Conservation (phyloP, 2,329 filamentous ascomycete genomes). For the Botrytis medusae region DNA sequence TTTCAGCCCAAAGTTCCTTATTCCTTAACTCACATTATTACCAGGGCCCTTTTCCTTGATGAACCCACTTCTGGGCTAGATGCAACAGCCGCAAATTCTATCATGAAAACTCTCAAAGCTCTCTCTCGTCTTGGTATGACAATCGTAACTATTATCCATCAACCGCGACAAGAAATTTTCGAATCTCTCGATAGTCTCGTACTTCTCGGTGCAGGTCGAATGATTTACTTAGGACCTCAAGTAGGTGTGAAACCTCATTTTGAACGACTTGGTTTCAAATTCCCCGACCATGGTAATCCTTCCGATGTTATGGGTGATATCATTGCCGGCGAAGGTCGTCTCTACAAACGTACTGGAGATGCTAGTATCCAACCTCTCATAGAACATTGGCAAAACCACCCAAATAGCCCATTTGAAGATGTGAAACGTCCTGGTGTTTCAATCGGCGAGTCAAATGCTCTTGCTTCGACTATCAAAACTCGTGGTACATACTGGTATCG, state of each 20-base stretch:
- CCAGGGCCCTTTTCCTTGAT: slow-evolving; percentile 56
- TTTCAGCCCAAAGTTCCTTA: background rate
- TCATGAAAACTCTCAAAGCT: slow-evolving; percentile 60
- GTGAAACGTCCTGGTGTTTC: slow-evolving; percentile 31
- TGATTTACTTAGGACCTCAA: slow-evolving; percentile 54
- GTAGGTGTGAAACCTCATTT: slow-evolving; percentile 50
- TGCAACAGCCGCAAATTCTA: slow-evolving; percentile 62
- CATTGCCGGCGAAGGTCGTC: slow-evolving; percentile 55
- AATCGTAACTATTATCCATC: slow-evolving; percentile 56
- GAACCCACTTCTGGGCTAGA: slow-evolving; percentile 63
- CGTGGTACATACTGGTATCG: slow-evolving; percentile 50
- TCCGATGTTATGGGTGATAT: slow-evolving; percentile 62
- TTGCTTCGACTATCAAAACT: slow-evolving; percentile 48
- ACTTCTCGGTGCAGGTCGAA: slow-evolving; percentile 59
- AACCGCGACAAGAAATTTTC: slow-evolving; percentile 55
- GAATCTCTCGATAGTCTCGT: slow-evolving; percentile 61
- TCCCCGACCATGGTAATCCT: slow-evolving; percentile 51
- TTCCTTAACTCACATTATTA: background rate
- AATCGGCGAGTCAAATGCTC: slow-evolving; percentile 43
- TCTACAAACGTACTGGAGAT: slow-evolving; percentile 50
- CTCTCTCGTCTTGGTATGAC: slow-evolving; percentile 56
- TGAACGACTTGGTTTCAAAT: slow-evolving; percentile 51
- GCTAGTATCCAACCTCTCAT: slow-evolving; percentile 52
- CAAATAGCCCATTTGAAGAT: background rate
- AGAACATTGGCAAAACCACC: slow-evolving; percentile 45